phyloP scores from a whole-genome alignment of 495 filamentous ascomycete species.

The Barbatosphaeria neglecta region DNA sequence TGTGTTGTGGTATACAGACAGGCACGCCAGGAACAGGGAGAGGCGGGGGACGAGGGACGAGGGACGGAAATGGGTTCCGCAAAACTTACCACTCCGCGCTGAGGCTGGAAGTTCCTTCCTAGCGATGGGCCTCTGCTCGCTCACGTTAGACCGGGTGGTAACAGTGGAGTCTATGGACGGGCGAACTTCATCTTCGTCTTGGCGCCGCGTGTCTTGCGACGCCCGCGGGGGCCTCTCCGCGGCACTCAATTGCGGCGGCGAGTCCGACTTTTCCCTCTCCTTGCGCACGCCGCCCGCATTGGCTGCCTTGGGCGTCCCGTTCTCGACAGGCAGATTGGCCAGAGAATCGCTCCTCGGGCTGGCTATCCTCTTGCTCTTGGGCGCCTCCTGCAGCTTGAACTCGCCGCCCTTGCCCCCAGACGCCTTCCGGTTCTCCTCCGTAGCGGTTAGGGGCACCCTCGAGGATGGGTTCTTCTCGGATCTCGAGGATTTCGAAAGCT shows the following conservation, averaged over 20 bases:
- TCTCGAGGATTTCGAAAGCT: slow-evolving; percentile 31
- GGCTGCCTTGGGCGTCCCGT: slow-evolving; percentile 13
- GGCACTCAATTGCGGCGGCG: slow-evolving; percentile 13
- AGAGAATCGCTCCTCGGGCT: slow-evolving; percentile 55
- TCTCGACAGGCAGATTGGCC: slow-evolving; percentile 24
- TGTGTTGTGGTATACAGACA: neutral
- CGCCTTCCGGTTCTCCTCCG: slow-evolving; percentile 29
- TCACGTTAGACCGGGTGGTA: slow-evolving; percentile 10
- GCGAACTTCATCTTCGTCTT: slow-evolving; percentile 32
- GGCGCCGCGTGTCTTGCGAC: slow-evolving; percentile 35
- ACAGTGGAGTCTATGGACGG: slow-evolving; percentile 27
- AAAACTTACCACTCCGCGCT: slow-evolving; percentile 26
- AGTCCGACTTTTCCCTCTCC: slow-evolving; percentile 22
- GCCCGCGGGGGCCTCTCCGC: slow-evolving; percentile 36
- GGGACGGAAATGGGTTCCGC: no score
- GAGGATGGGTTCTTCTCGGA: slow-evolving; percentile 21
- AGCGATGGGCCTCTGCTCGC: slow-evolving; percentile 26
- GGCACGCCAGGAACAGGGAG: no score
- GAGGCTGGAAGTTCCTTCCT: slow-evolving; percentile 35
- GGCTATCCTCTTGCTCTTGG: slow-evolving; percentile 50
- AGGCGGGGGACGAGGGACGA: no score
- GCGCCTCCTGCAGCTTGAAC: slow-evolving; percentile 68
- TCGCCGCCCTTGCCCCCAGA: slow-evolving; percentile 33
- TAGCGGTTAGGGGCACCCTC: slow-evolving; percentile 26
- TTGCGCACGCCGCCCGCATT: slow-evolving; percentile 12